Evolutionary conservation across 1,284 basidiomycete species (phyloP).

Genomic region (Fomitopsis pinicola): DNA sequence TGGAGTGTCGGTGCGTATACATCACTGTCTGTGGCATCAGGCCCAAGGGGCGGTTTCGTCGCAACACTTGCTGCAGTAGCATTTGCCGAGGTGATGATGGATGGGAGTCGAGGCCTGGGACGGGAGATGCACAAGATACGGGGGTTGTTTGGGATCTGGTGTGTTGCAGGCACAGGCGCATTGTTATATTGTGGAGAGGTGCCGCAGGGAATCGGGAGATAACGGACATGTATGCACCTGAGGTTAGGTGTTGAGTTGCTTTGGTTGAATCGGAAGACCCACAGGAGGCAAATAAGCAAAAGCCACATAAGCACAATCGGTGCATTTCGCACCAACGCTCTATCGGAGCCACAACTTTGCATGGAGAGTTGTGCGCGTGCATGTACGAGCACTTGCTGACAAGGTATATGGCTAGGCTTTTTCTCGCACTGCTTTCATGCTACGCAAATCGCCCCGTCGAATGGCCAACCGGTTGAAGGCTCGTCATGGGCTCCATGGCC

Average conservation of each 20-base stretch:
- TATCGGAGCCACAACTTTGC: neutral
- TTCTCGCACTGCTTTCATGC: too few species aligned
- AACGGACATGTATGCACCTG: neutral
- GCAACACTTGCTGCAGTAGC: neutral
- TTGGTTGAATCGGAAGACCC: neutral
- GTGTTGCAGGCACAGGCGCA: neutral
- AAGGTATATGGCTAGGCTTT: too few species aligned
- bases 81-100: neutral
- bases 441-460: too few species aligned
- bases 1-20: neutral
- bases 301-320: neutral
- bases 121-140: neutral
- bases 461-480: too few species aligned
- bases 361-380: too few species aligned
- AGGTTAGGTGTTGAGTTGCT: neutral
- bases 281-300: too few species aligned
- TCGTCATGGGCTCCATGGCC: too few species aligned
- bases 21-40: neutral
- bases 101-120: neutral
- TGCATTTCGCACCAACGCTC: neutral
- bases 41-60: neutral
- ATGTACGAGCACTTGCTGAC: too few species aligned
- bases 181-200: neutral
- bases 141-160: neutral
- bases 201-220: neutral